These are phyloP conservation scores for Amphibolis antarctica DNA, from an alignment of 106 monocot species.

Conservation along the genomic window DNA sequence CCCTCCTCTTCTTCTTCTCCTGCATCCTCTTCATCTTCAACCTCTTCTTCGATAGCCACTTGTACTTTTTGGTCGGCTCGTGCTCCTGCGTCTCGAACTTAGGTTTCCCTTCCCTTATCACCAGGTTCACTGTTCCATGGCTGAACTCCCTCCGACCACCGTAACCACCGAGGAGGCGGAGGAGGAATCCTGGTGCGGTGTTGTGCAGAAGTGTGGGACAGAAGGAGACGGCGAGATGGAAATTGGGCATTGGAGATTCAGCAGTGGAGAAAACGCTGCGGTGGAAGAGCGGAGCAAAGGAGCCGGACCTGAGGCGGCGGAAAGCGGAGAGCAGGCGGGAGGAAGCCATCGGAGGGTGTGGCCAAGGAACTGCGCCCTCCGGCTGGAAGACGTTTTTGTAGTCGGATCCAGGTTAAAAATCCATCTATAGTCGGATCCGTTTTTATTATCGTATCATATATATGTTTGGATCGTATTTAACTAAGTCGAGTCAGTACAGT, in stretches of 20 bases:
- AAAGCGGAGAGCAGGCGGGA: background rate
- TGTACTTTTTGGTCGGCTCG: slow-evolving; percentile 46
- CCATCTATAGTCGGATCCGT: no score
- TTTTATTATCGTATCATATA: no score
- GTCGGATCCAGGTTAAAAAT: no score
- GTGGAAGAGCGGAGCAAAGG: background rate
- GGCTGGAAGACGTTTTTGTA: background rate
- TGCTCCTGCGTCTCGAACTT: slow-evolving; percentile 53
- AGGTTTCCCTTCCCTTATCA: slow-evolving; percentile 49
- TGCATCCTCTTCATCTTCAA: slow-evolving; percentile 69
- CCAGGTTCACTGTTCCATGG: slow-evolving; percentile 37
- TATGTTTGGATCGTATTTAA: no score
- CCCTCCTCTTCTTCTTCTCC: slow-evolving; percentile 74
- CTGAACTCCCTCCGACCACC: slow-evolving; percentile 8
- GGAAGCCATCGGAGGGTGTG: background rate
- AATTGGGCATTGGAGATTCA: background rate
- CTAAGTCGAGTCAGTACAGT: no score
- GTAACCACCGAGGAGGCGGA: background rate
- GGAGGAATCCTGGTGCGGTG: background rate
- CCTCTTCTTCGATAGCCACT: slow-evolving; percentile 57
- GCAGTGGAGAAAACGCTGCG: background rate
- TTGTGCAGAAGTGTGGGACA: background rate
- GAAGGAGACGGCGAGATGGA: background rate
- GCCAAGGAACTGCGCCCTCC: background rate
- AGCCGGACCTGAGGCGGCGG: background rate